These are phyloP conservation scores for Coniella vitis DNA, from an alignment of 2,329 filamentous ascomycete genomes.

Conservation along the genomic window DNA sequence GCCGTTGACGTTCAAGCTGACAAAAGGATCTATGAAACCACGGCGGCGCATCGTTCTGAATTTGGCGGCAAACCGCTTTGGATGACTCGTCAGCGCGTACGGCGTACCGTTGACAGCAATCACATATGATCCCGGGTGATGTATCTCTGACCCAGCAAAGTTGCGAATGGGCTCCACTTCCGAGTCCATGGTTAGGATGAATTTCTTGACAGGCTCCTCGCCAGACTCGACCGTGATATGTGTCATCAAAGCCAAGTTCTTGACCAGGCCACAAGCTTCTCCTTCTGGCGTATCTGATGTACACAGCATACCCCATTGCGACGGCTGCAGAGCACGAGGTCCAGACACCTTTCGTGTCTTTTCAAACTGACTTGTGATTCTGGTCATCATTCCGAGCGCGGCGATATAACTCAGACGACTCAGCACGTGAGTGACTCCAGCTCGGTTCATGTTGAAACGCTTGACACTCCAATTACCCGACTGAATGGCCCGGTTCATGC, in stretches of 20 bases:
- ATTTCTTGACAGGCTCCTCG: constrained; percentile 79
- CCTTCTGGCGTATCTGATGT: constrained; percentile 97
- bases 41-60: constrained; percentile 84
- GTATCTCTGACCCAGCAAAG: constrained; percentile 74
- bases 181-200: constrained; percentile 80
- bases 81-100: constrained; percentile 76
- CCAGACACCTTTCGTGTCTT: constrained; percentile 97
- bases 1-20: constrained; percentile 92
- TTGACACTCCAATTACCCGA: constrained; percentile 98
- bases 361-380: constrained; percentile 97
- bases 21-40: constrained; percentile 90
- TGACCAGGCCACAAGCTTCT: constrained; percentile 94
- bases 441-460: constrained; percentile 97
- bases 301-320: constrained; percentile 97
- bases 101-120: constrained; percentile 96
- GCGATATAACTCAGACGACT: constrained; percentile 95
- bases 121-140: constrained; percentile 74
- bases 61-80: constrained; percentile 76
- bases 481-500: constrained; percentile 92
- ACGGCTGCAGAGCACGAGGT: constrained; percentile 90
- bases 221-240: constrained; percentile 97
- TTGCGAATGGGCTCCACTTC: constrained; percentile 71
- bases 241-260: constrained; percentile 97
- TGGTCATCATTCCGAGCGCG: constrained; percentile 98
- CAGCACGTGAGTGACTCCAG: constrained; percentile 91